Evolutionary conservation across 345 rosid species (phyloP), one percentile per base, ranked within the genome.

Genomic region (Conringia planisiliqua): DNA sequence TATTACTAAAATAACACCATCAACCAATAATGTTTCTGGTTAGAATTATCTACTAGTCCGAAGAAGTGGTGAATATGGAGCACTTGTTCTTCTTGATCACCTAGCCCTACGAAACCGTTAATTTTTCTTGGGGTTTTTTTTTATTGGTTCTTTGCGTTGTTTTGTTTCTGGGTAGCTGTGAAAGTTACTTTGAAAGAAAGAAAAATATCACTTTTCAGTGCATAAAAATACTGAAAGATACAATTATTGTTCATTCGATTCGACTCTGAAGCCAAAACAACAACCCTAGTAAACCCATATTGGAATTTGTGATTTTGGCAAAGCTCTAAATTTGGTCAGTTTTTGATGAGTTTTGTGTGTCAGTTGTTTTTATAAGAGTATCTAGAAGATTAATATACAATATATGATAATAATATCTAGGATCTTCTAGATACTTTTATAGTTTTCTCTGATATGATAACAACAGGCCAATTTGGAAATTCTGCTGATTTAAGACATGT

Each of bases 21-120:
- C n/a, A n/a, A n/a, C n/a, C n/a, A n/a, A n/a, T n/a, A n/a, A n/a
- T n/a, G n/a, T n/a, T n/a, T n/a, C n/a, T n/a, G n/a, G n/a, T n/a
- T n/a, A n/a, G n/a, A n/a, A n/a, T n/a, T n/a, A n/a, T n/a, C 75
- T 76, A 61, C 2, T 22, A 43, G 57, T 60, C 40, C 27, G 20
- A 8, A 72, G 39, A 51, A 62, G 38, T 46, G 35, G 17, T 66
- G 43, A 59, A 47, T 59, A 39, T 12, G 58, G 62, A 63, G 76
- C 75, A 71, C 80, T 56, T 64, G 80, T 32, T 70, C 70, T 40
- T 61, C 70, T 36, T 77, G 55, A 14, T 70, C 47, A 66, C 32
- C 48, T 29, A 54, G 12, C 76, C 46, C 27, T 64, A 57, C 72
- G 42, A 6, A 62, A 26, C 58, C 51, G 80, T 77, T 1, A 36